Evolutionary conservation across 169 alveolate genomes (phyloP).

Genomic region (Cryptosporidium ubiquitum): DNA sequence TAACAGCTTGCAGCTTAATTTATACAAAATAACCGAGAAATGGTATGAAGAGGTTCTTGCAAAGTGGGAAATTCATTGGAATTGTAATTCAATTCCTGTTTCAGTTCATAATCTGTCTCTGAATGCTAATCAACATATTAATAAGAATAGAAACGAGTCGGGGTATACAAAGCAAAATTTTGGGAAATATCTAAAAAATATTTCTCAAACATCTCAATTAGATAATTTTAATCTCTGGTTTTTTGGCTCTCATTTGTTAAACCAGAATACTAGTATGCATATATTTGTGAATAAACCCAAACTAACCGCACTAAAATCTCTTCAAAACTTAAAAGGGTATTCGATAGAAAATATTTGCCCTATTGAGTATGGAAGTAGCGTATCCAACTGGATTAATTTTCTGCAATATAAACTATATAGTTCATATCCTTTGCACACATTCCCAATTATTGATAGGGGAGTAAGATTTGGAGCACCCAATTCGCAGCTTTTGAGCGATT

Average conservation of each 20-base stretch:
- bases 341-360: slow-evolving; percentile 22
- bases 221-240: slow-evolving; percentile 42
- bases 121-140: background rate
- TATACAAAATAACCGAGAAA: background rate
- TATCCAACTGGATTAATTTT: slow-evolving; percentile 46
- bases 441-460: slow-evolving; percentile 60
- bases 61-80: slow-evolving; percentile 67
- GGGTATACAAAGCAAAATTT: background rate
- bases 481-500: slow-evolving; percentile 21
- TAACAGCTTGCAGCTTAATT: background rate
- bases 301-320: background rate
- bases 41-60: slow-evolving; percentile 70
- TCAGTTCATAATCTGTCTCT: slow-evolving; percentile 10
- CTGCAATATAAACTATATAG: slow-evolving; percentile 20
- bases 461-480: slow-evolving; percentile 72
- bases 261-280: slow-evolving; percentile 51
- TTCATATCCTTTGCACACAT: slow-evolving; percentile 17
- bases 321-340: slow-evolving; percentile 29
- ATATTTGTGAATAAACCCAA: slow-evolving; percentile 15
- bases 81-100: slow-evolving; percentile 64
- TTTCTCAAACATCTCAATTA: background rate
- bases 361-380: slow-evolving; percentile 19
- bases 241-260: slow-evolving; percentile 67
- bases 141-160: background rate
- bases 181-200: slow-evolving; percentile 2